Conservation (phyloP, 495 filamentous ascomycete species). For the Aspergillus affinis region DNA sequence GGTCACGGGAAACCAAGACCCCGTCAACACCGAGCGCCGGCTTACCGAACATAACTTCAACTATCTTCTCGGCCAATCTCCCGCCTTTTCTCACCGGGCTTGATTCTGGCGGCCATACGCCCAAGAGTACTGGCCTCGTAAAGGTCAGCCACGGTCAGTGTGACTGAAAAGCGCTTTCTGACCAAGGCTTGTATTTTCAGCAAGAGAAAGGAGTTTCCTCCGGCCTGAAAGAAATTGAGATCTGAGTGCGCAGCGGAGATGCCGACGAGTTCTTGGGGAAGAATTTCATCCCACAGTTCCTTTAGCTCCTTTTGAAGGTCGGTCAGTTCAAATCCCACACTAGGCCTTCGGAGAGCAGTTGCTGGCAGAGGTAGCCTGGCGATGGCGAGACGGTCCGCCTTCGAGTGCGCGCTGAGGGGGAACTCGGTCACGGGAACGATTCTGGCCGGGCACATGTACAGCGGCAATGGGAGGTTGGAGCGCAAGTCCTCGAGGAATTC, state of each 20-base stretch:
- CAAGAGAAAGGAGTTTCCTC: constrained; percentile 26
- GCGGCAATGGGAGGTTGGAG: constrained; percentile 28
- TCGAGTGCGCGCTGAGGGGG: constrained; percentile 31
- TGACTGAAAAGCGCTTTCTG: constrained; percentile 14
- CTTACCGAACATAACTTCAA: neutral
- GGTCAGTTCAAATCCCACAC: neutral
- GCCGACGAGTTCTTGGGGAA: neutral
- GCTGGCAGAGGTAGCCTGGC: neutral
- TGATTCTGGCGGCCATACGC: constrained; percentile 17
- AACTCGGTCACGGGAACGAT: constrained; percentile 31
- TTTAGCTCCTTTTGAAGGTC: constrained; percentile 1
- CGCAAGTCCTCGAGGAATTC: neutral
- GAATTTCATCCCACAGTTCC: neutral
- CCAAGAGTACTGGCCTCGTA: constrained; percentile 25
- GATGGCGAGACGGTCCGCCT: constrained; percentile 34
- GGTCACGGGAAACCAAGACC: neutral
- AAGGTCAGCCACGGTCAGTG: constrained; percentile 18
- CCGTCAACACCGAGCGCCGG: neutral
- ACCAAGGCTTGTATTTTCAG: constrained; percentile 15
- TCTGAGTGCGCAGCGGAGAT: neutral
- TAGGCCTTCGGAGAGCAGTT: neutral
- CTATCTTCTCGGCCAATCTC: neutral
- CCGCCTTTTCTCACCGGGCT: neutral
- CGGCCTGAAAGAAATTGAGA: constrained; percentile 25
- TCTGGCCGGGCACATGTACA: constrained; percentile 38